Evolutionary conservation across 192 early-diverging fungal genomes (phyloP).

Genomic region (Mortierella hygrophila): DNA sequence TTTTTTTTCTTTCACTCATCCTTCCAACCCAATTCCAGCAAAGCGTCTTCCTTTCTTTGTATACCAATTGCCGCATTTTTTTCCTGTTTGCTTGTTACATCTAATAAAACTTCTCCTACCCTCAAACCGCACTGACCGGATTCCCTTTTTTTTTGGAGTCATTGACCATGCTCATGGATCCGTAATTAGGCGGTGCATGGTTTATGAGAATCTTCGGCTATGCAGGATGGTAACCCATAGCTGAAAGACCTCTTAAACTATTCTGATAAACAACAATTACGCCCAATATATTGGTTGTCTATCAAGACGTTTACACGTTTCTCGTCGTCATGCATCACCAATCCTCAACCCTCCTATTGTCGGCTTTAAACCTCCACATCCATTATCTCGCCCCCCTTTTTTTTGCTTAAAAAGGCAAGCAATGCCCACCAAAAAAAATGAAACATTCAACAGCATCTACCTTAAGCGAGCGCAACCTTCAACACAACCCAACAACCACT

Average conservation of each 20-base stretch:
- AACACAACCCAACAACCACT: not conserved
- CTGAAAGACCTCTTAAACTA: no score
- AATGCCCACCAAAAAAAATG: not conserved
- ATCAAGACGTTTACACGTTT: no score
- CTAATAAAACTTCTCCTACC: not conserved
- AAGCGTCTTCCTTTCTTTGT: not conserved
- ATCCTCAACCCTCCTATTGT: not conserved
- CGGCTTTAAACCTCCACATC: not conserved
- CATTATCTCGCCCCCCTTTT: not conserved
- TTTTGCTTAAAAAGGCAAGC: not conserved
- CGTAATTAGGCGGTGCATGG: no score
- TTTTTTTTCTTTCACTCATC: not conserved
- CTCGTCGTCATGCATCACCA: not conserved
- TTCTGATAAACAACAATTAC: no score
- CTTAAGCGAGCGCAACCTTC: not conserved
- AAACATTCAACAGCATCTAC: not conserved
- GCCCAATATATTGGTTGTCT: no score
- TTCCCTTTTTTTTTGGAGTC: no score
- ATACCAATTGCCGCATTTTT: slow-evolving; percentile 6
- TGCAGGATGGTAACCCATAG: no score
- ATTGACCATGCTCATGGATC: no score
- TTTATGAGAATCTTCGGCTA: no score
- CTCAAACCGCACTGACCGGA: not conserved
- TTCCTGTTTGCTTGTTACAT: not conserved
- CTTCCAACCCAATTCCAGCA: not conserved